Evolutionary conservation across 164 flowering plant species (phyloP).

Genomic region (Chimonanthus salicifolius): DNA sequence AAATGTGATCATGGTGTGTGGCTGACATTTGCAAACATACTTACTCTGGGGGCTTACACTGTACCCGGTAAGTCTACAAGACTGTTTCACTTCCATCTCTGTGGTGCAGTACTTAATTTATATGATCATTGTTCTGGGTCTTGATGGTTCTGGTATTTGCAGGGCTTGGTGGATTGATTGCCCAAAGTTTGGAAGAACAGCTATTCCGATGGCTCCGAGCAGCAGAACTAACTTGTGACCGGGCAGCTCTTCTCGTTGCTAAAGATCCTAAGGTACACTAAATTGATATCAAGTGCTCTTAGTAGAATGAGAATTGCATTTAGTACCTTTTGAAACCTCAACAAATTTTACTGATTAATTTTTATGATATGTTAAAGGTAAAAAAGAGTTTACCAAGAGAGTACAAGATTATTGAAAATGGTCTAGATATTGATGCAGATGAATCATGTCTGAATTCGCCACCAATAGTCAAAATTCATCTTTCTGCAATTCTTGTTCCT

Average conservation of each 20-base stretch:
- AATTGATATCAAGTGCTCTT: background rate
- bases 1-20: slow-evolving; percentile 98
- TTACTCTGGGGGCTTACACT: slow-evolving; percentile 82
- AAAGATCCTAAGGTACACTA: slow-evolving; percentile 85
- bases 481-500: too few species aligned
- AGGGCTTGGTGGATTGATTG: slow-evolving; percentile 90
- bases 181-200: slow-evolving; percentile 80
- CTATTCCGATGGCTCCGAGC: slow-evolving; percentile 92
- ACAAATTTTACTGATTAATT: too few species aligned
- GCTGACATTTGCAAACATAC: slow-evolving; percentile 93
- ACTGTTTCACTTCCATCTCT: background rate
- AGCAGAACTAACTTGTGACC: slow-evolving; percentile 94
- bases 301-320: background rate
- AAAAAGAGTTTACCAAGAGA: too few species aligned
- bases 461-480: too few species aligned
- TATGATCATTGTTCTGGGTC: background rate
- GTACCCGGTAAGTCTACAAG: slow-evolving; percentile 60
- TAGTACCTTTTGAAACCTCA: too few species aligned
- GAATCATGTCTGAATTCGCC: too few species aligned
- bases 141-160: slow-evolving; percentile 6
- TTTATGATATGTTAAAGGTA: too few species aligned
- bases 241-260: slow-evolving; percentile 97
- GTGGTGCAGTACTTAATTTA: background rate
- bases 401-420: too few species aligned
- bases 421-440: too few species aligned